Percentiles rank a stretch among this genome's conserved stretches.
phyloP scores from a whole-genome alignment of 768 basidiomycete genomes.

The Hypholoma fasciculare region DNA sequence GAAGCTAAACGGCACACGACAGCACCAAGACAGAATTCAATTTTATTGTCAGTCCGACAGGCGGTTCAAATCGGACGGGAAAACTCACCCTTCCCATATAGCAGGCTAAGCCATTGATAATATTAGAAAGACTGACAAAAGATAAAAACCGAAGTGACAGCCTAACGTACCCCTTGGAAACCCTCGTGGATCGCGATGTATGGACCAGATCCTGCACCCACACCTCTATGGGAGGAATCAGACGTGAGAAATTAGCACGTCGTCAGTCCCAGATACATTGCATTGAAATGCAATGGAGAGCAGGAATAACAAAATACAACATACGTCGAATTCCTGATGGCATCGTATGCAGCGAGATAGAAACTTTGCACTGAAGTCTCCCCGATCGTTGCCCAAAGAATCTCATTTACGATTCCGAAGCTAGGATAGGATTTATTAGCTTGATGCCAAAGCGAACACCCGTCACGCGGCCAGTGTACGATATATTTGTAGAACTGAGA shows the following conservation, averaged over 20 bases:
- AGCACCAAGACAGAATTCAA: not conserved
- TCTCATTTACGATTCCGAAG: slow-evolving; percentile 66
- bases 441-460: not conserved
- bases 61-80: not conserved
- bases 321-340: slow-evolving; percentile 44
- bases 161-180: slow-evolving; percentile 51
- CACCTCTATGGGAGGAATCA: slow-evolving; percentile 45
- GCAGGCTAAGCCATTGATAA: slow-evolving; percentile 29
- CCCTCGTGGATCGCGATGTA: slow-evolving; percentile 65
- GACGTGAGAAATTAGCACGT: slow-evolving; percentile 1
- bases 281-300: not conserved
- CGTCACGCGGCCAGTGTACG: not conserved
- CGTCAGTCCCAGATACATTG: not conserved
- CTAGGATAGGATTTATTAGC: slow-evolving; percentile 22
- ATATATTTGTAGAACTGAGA: slow-evolving; percentile 4
- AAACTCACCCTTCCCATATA: slow-evolving; percentile 43
- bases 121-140: not conserved
- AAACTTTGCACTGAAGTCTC: slow-evolving; percentile 39
- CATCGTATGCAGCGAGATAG: slow-evolving; percentile 46
- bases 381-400: slow-evolving; percentile 60
- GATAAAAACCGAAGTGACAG: slow-evolving; percentile 14
- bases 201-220: slow-evolving; percentile 61
- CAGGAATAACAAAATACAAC: slow-evolving; percentile 10
- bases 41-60: not conserved
- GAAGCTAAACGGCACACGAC: slow-evolving; percentile 44